Conservation (phyloP, 768 basidiomycete species). For the Auricularia heimuer region DNA sequence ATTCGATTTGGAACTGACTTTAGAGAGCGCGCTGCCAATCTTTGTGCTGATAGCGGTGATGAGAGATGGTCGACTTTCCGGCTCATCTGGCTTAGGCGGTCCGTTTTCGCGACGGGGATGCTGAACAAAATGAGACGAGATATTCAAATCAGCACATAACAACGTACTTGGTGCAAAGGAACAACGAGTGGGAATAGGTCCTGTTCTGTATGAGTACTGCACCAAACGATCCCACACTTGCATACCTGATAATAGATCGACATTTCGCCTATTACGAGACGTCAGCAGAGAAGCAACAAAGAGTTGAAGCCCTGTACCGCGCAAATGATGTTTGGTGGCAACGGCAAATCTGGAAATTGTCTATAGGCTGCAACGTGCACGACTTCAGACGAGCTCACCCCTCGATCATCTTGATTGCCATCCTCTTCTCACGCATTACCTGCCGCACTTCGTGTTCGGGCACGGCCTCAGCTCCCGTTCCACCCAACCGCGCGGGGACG, state of each 20-base stretch:
- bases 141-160: not conserved
- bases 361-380: not conserved
- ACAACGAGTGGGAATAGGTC: conserved; percentile 49
- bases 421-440: conserved; percentile 51
- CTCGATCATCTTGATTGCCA: conserved; percentile 49
- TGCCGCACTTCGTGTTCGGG: conserved; percentile 29
- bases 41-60: not conserved
- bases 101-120: conserved; percentile 22
- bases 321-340: conserved; percentile 52
- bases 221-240: no score
- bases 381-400: conserved; percentile 28
- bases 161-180: conserved; percentile 44
- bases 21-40: not conserved
- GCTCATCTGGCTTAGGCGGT: not conserved
- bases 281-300: not conserved
- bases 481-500: conserved; percentile 32
- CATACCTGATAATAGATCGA: conserved; percentile 44
- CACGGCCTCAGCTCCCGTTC: conserved; percentile 3
- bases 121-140: conserved; percentile 14
- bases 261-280: conserved; percentile 33
- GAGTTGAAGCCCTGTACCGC: conserved; percentile 26
- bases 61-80: not conserved
- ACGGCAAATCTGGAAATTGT: conserved; percentile 28
- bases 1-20: not conserved
- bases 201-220: not conserved